phyloP scores from a whole-genome alignment of 805 yeast genomes.

The Wickerhamomyces pijperi region DNA sequence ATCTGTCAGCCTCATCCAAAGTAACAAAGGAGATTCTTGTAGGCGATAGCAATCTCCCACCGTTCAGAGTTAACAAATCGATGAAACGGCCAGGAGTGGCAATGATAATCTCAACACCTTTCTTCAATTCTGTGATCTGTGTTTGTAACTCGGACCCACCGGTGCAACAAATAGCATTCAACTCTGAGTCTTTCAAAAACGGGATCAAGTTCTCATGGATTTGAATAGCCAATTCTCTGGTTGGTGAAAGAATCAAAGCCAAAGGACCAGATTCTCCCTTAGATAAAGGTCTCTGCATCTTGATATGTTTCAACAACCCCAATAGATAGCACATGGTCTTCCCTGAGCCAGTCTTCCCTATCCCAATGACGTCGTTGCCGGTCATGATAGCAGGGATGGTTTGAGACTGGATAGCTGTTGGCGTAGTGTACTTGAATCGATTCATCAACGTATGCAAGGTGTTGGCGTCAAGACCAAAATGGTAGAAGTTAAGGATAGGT shows the following conservation, averaged over 20 bases:
- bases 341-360: slow-evolving; percentile 96
- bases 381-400: slow-evolving; percentile 85
- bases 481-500: slow-evolving; percentile 73
- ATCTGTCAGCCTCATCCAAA: slow-evolving; percentile 90
- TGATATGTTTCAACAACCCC: slow-evolving; percentile 77
- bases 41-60: slow-evolving; percentile 60
- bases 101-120: slow-evolving; percentile 70
- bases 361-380: slow-evolving; percentile 84
- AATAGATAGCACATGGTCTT: slow-evolving; percentile 82
- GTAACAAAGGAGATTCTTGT: slow-evolving; percentile 70
- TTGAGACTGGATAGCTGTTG: slow-evolving; percentile 86
- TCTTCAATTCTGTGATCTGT: slow-evolving; percentile 72
- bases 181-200: slow-evolving; percentile 38
- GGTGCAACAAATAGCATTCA: slow-evolving; percentile 68
- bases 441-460: slow-evolving; percentile 41
- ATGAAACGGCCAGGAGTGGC: slow-evolving; percentile 95
- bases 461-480: slow-evolving; percentile 61
- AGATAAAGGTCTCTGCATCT: slow-evolving; percentile 49
- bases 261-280: slow-evolving; percentile 57
- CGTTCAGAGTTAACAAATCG: slow-evolving; percentile 74
- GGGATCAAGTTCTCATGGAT: slow-evolving; percentile 55
- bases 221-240: slow-evolving; percentile 85
- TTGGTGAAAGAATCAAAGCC: slow-evolving; percentile 77
- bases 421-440: slow-evolving; percentile 40
- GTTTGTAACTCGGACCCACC: slow-evolving; percentile 81